Conservation (phyloP, 352 stramenopile genomes). For the Pythium rhizo-oryzae region DNA sequence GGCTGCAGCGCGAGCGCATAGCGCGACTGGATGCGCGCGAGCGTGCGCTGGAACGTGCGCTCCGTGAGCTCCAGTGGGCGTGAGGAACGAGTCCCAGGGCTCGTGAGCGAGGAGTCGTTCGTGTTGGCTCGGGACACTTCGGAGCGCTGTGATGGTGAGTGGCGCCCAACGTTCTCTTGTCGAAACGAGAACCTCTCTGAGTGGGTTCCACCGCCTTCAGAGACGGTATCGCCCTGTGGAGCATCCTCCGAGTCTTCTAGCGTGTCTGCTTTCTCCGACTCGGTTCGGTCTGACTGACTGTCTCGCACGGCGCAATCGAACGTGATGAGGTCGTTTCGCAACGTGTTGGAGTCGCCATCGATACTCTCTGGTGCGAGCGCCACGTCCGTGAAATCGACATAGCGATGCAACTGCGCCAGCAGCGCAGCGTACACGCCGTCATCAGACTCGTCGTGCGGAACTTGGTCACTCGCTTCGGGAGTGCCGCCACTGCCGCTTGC, state of each 20-base stretch:
- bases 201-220: too few species aligned
- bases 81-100: not conserved
- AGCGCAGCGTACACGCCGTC: slow-evolving; percentile 4
- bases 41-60: slow-evolving; percentile 11
- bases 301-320: not conserved
- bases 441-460: not conserved
- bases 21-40: slow-evolving; percentile 22
- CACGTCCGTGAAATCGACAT: slow-evolving; percentile 15
- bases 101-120: not conserved
- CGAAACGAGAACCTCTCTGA: too few species aligned
- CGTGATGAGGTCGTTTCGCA: slow-evolving; percentile 23
- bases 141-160: not conserved
- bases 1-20: slow-evolving; percentile 15
- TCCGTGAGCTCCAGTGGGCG: slow-evolving; percentile 13
- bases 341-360: not conserved
- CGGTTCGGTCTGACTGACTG: not conserved
- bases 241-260: not conserved
- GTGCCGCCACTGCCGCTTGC: not conserved
- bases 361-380: not conserved
- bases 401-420: slow-evolving; percentile 12
- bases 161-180: too few species aligned
- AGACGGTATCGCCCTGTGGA: too few species aligned
- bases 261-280: not conserved
- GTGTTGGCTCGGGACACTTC: not conserved
- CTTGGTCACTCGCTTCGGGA: not conserved